phyloP scores from a whole-genome alignment of 805 yeast genomes.

The Kregervanrija delftensis region DNA sequence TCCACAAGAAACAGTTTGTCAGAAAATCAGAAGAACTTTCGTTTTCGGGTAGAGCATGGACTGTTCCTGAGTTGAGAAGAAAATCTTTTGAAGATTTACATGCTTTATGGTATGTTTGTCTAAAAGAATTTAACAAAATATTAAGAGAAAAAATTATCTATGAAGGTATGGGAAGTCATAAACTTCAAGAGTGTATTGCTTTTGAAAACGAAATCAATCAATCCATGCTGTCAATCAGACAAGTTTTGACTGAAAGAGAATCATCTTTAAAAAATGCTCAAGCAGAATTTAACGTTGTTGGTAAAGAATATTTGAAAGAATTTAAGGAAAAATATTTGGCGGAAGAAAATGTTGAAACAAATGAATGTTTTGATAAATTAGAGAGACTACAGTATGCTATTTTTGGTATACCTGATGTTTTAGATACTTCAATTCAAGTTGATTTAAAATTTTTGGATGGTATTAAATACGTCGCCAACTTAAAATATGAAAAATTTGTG shows the following conservation, averaged over 20 bases:
- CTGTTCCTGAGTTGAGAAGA: constrained; percentile 79
- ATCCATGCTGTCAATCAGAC: constrained; percentile 76
- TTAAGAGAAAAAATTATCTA: constrained; percentile 66
- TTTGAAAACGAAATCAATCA: constrained; percentile 40
- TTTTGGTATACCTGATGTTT: constrained; percentile 74
- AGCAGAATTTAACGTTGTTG: constrained; percentile 35
- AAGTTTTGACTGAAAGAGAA: constrained; percentile 81
- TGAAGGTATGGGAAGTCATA: constrained; percentile 31
- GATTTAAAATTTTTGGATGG: constrained; percentile 62
- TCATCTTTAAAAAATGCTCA: constrained; percentile 58
- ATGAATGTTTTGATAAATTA: constrained; percentile 58
- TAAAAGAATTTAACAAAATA: constrained; percentile 75
- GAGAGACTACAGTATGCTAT: constrained; percentile 75
- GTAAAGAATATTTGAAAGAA: constrained; percentile 43
- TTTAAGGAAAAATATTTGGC: constrained; percentile 54
- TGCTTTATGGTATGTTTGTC: constrained; percentile 79
- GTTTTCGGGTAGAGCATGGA: constrained; percentile 70
- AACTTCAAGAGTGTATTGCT: constrained; percentile 14
- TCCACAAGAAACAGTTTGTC: constrained; percentile 53
- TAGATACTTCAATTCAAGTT: constrained; percentile 50
- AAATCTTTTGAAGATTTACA: constrained; percentile 91
- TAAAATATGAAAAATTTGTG: constrained; percentile 52
- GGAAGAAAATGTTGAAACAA: constrained; percentile 46
- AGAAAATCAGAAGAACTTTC: constrained; percentile 51
- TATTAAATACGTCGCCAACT: constrained; percentile 56